Percentiles rank a stretch among this genome's conserved stretches.
phyloP scores from a whole-genome alignment of 2,329 filamentous ascomycete species.

The Fusarium torulosum region DNA sequence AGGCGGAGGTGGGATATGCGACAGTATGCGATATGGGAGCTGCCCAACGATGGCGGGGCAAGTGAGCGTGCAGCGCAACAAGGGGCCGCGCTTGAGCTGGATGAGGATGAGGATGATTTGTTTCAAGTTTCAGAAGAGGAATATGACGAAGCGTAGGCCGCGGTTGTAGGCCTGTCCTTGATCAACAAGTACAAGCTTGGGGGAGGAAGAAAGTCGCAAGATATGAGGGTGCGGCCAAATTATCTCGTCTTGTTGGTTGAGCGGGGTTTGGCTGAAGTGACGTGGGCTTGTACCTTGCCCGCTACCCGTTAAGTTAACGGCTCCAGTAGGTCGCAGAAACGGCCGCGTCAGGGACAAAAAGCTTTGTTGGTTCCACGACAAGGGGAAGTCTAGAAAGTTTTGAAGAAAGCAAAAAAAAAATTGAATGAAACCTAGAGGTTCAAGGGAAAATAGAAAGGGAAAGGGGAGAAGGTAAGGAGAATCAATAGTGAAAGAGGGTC shows the following conservation, averaged over 20 bases:
- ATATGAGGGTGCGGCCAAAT: slow-evolving; percentile 7
- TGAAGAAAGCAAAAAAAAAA: not conserved
- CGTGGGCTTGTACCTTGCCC: slow-evolving; percentile 32
- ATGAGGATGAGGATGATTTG: slow-evolving; percentile 14
- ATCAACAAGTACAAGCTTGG: slow-evolving; percentile 17
- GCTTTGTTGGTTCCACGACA: slow-evolving; percentile 11
- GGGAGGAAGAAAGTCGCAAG: slow-evolving; percentile 6
- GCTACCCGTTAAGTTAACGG: slow-evolving; percentile 14
- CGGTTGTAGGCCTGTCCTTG: slow-evolving; percentile 16
- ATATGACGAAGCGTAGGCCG: slow-evolving; percentile 14
- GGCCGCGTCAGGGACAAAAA: slow-evolving; percentile 46
- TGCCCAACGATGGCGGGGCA: slow-evolving; percentile 35
- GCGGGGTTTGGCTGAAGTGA: slow-evolving; percentile 42
- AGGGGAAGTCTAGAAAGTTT: slow-evolving; percentile 10
- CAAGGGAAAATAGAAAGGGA: not conserved
- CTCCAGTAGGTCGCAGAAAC: slow-evolving; percentile 50
- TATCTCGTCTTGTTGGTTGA: slow-evolving; percentile 38
- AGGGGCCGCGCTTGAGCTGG: slow-evolving; percentile 17
- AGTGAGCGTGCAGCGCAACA: slow-evolving; percentile 3
- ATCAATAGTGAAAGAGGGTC: slow-evolving; percentile 24
- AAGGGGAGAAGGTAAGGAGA: slow-evolving; percentile 13
- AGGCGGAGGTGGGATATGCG: slow-evolving; percentile 10
- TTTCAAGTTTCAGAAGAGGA: slow-evolving; percentile 14
- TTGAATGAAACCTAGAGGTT: not conserved
- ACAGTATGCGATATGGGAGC: slow-evolving; percentile 24